phyloP scores from a whole-genome alignment of 208 protist species.

The Trypanosoma platydactyli region DNA sequence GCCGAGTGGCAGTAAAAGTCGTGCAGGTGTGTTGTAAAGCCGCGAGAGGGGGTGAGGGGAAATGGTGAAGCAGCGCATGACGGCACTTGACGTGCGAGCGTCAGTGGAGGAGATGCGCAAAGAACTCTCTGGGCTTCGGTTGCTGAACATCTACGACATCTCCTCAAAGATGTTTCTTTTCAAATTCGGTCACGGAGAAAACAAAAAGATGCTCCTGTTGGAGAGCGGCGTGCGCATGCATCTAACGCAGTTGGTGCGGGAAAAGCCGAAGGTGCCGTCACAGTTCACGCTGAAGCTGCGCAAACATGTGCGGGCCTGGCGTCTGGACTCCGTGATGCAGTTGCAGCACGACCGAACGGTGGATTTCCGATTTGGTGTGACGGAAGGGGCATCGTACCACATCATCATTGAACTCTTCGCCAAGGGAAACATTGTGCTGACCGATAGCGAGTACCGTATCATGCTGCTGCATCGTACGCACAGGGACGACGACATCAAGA shows the following conservation, averaged over 20 bases:
- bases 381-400: conserved; percentile 75
- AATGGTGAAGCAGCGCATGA: conserved; percentile 93
- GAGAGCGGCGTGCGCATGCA: conserved; percentile 94
- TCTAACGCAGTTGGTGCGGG: conserved; percentile 87
- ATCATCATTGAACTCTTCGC: conserved; percentile 90
- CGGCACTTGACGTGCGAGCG: conserved; percentile 90
- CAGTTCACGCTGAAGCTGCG: conserved; percentile 93
- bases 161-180: conserved; percentile 92
- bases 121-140: conserved; percentile 80
- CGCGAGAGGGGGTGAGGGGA: conserved; percentile 18
- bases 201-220: conserved; percentile 90
- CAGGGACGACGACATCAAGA: conserved; percentile 72
- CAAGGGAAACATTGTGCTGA: conserved; percentile 97
- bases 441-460: conserved; percentile 93
- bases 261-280: conserved; percentile 92
- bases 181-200: conserved; percentile 91
- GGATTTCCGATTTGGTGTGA: conserved; percentile 93
- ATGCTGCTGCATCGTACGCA: conserved; percentile 93
- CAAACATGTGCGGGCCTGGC: conserved; percentile 95
- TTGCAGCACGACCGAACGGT: conserved; percentile 96
- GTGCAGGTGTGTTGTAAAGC: too few relatives aligned
- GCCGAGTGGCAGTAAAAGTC: too few relatives aligned
- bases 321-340: conserved; percentile 92
- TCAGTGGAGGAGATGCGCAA: conserved; percentile 88
- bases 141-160: conserved; percentile 96